phyloP scores from a whole-genome alignment of 371 early-diverging fungal genomes.

The Rhizopus arrhizus region DNA sequence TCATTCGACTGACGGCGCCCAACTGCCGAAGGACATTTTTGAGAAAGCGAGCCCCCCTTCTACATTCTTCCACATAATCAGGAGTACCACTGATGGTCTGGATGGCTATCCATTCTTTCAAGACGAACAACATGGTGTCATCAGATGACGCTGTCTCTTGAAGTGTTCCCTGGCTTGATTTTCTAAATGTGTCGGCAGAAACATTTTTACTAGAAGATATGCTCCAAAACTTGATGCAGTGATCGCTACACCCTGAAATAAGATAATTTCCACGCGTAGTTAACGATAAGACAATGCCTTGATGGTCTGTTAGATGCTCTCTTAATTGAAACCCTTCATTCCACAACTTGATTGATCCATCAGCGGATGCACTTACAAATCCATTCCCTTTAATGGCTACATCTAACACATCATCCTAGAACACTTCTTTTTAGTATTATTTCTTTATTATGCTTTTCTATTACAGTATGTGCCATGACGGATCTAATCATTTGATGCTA shows the following conservation, averaged over 20 bases:
- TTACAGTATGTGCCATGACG: conserved; percentile 68
- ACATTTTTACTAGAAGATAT: conserved; percentile 21
- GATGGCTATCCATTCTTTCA: conserved; percentile 74
- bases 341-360: conserved; percentile 80
- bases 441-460: background rate
- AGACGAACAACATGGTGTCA: conserved; percentile 64
- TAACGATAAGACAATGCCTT: conserved; percentile 69
- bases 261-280: conserved; percentile 59
- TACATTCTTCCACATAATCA: conserved; percentile 71
- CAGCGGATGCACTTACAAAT: conserved; percentile 74
- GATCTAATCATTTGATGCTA: conserved; percentile 69
- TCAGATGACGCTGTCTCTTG: conserved; percentile 23
- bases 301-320: conserved; percentile 63
- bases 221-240: conserved; percentile 60
- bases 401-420: conserved; percentile 69
- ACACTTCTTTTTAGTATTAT: background rate
- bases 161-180: conserved; percentile 17
- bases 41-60: conserved; percentile 74
- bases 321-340: conserved; percentile 65
- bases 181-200: conserved; percentile 24
- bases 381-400: conserved; percentile 51
- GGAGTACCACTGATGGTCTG: conserved; percentile 70
- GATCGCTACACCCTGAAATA: conserved; percentile 73
- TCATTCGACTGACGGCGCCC: conserved; percentile 72
- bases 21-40: conserved; percentile 70